Conservation (phyloP, 495 filamentous ascomycete genomes). For the Aspergillus panamensis region DNA sequence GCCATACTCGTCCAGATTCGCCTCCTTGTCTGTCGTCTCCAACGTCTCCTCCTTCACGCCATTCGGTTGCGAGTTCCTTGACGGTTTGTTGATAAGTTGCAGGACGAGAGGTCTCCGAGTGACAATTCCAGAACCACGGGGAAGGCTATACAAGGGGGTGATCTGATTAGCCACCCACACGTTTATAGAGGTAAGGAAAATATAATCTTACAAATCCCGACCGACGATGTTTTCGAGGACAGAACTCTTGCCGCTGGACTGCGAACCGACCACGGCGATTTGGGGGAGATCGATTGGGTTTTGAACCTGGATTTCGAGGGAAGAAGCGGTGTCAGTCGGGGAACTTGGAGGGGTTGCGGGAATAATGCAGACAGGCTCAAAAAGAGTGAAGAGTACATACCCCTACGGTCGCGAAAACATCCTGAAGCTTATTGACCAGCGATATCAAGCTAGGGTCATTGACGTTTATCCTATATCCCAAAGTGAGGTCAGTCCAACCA, state of each 20-base stretch:
- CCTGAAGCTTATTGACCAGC: slow-evolving; percentile 97
- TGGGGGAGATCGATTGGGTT: slow-evolving; percentile 99
- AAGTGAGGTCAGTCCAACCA: slow-evolving; percentile 24
- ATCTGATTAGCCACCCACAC: slow-evolving; percentile 27
- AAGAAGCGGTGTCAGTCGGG: slow-evolving; percentile 35
- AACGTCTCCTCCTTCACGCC: slow-evolving; percentile 66
- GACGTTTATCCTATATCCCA: slow-evolving; percentile 64
- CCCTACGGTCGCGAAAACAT: slow-evolving; percentile 98
- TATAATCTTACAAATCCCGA: slow-evolving; percentile 80
- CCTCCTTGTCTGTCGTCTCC: slow-evolving; percentile 72
- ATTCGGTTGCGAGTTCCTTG: slow-evolving; percentile 60
- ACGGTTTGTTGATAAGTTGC: slow-evolving; percentile 89
- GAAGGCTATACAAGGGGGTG: slow-evolving; percentile 59
- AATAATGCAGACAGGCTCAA: slow-evolving; percentile 2
- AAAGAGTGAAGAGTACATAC: slow-evolving; percentile 53
- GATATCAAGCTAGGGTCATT: slow-evolving; percentile 81
- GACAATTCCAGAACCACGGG: slow-evolving; percentile 96
- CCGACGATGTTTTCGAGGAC: slow-evolving; percentile 99
- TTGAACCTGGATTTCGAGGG: slow-evolving; percentile 57
- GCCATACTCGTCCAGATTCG: slow-evolving; percentile 95
- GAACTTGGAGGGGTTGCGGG: slow-evolving; percentile 11
- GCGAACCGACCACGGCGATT: slow-evolving; percentile 97
- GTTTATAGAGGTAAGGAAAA: slow-evolving; percentile 16
- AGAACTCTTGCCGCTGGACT: slow-evolving; percentile 99
- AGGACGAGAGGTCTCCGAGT: slow-evolving; percentile 94